Percentiles rank a stretch among this genome's conserved stretches.
Conservation (phyloP, 2,329 filamentous ascomycete species). For the Penicillium paneum region DNA sequence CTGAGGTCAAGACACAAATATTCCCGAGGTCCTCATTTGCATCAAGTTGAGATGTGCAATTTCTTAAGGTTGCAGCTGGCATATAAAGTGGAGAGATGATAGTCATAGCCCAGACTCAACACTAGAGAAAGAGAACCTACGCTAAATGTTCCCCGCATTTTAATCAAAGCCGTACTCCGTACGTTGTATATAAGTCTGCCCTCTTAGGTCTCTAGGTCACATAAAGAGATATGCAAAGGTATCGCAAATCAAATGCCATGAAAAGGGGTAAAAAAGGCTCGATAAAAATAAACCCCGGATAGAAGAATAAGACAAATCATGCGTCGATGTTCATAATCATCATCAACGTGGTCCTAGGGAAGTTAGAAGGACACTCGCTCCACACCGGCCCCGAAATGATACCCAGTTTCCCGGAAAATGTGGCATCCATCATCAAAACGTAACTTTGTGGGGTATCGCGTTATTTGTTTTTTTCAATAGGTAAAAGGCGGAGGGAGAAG, state of each 20-base stretch:
- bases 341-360: neutral
- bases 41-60: too few relatives aligned
- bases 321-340: conserved; percentile 5
- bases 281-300: neutral
- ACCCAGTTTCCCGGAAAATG: conserved; percentile 4
- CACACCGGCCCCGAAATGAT: conserved; percentile 7
- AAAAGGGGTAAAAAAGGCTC: neutral
- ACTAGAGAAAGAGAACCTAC: neutral
- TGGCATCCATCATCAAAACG: conserved; percentile 18
- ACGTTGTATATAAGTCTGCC: neutral
- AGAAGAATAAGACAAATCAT: neutral
- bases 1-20: neutral
- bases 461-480: conserved; percentile 17
- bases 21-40: neutral
- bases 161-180: neutral
- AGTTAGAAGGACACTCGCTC: neutral
- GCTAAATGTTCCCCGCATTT: conserved; percentile 3
- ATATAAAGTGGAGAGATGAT: neutral
- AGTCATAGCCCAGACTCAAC: neutral
- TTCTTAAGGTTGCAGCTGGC: neutral
- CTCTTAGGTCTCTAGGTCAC: conserved; percentile 1
- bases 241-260: conserved; percentile 3
- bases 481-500: neutral
- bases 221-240: conserved; percentile 7
- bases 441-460: conserved; percentile 28